Conservation (phyloP, 257 asterid species). For the Solanum pinnatisectum region DNA sequence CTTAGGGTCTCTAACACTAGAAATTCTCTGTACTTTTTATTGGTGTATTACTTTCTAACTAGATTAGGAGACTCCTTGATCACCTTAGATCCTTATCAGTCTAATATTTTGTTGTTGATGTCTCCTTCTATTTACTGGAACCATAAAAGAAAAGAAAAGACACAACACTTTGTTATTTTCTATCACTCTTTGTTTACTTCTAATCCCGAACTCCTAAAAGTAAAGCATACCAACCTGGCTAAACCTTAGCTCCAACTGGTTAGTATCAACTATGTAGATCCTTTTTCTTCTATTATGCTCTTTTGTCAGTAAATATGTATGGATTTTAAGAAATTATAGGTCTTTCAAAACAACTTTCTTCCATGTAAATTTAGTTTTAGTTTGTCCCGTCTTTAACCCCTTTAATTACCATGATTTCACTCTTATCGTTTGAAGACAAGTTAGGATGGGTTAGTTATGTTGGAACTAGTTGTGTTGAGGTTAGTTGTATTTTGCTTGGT, state of each 20-base stretch:
- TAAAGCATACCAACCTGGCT: not conserved
- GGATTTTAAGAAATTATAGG: not conserved
- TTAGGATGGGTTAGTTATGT: not conserved
- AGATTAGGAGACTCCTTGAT: not conserved
- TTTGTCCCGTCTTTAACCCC: not conserved
- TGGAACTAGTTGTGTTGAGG: not conserved
- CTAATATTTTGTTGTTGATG: too few species aligned
- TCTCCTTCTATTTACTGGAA: not conserved
- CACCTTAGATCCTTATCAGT: not conserved
- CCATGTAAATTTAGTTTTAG: not conserved
- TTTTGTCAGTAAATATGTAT: not conserved
- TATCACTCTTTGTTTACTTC: not conserved
- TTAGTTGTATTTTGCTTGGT: not conserved
- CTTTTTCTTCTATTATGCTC: not conserved
- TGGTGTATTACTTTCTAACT: not conserved
- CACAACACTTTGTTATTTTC: not conserved
- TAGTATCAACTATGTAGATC: not conserved
- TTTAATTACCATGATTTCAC: not conserved
- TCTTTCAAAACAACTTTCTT: not conserved
- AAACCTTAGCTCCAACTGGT: not conserved
- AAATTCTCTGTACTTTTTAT: not conserved
- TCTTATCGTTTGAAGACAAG: not conserved
- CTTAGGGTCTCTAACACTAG: not conserved
- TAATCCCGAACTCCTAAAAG: not conserved
- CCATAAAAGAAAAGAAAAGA: not conserved